Base-by-base conservation (phyloP, 305 asterid genomes). In the Withania somnifera region DNA sequence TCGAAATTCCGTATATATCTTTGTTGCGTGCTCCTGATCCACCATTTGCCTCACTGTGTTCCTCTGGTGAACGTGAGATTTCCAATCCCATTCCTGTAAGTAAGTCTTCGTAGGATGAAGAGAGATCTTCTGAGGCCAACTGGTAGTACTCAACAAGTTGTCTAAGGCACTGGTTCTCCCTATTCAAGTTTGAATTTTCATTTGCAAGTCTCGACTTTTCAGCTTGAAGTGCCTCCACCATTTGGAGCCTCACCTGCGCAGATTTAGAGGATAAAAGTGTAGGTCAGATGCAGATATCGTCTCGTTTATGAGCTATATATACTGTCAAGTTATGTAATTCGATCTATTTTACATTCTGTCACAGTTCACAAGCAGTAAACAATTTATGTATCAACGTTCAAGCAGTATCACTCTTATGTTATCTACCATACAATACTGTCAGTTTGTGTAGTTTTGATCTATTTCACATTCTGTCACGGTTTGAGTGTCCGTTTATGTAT, bases 61-160 rank as follows among this genome's bases (percentile, higher is more conserved):
- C 83, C 38, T 85, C 88, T 1, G 58, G 32, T 0, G 97, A 95
- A 75, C 97, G 88, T 32, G 90, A 88, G 57, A 96, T 91, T 11
- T 94, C 93, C 69, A 94, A 83, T 67, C 97, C 82, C 94, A 92
- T 91, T 63, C 92, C 98, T 67, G 83, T 87, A 22, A 92, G 68
- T 51, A 96, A 84, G 81, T 86, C 87, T 86, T 96, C 99, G 64
- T 96, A 96, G 61, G 98, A 93, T 10, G 97, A 94, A 0, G 98
- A 93, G 32, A 93, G 88, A 75, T 93, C 98, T 75, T 94, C 97
- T 28, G 98, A 87, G 15, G 95, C 91, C 22, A 93, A 87, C 93
- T 96, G 99, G 50, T 96, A 98, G 77, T 94, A 96, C 92, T 94
- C 99, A 84, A 94, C 98, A 38, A 94, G 95, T 87, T 96, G 98